A percentile compares a stretch with the other conserved stretches of the same genome.
Conservation (phyloP, 768 basidiomycete species). For the Dictyophora rubrovolvata region DNA sequence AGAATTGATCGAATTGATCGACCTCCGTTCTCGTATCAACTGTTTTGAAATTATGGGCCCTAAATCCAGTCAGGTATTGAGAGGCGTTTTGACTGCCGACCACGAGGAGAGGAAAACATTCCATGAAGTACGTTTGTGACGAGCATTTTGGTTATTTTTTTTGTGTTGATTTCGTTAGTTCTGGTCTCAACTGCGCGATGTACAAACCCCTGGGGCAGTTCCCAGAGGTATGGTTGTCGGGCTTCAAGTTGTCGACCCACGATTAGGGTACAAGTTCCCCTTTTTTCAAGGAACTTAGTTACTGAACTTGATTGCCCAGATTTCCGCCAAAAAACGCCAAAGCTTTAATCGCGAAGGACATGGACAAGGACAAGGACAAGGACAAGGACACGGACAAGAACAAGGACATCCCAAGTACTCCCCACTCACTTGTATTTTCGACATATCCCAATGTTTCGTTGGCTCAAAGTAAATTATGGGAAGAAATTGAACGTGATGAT, state of each 20-base stretch:
- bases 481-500: constrained; percentile 37
- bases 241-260: constrained; percentile 74
- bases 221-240: constrained; percentile 72
- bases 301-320: constrained; percentile 27
- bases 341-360: constrained; percentile 17
- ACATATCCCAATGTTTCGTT: constrained; percentile 47
- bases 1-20: constrained; percentile 46
- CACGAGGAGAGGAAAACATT: constrained; percentile 52
- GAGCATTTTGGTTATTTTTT: background rate
- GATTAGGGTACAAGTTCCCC: constrained; percentile 48
- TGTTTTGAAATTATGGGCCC: constrained; percentile 89
- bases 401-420: constrained; percentile 16
- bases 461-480: constrained; percentile 69
- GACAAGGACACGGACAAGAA: constrained; percentile 14
- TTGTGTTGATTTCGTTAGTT: constrained; percentile 32
- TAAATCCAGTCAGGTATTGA: constrained; percentile 58
- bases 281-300: background rate
- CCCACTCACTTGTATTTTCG: constrained; percentile 19
- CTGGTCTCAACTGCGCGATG: constrained; percentile 50
- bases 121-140: constrained; percentile 35
- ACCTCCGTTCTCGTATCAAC: constrained; percentile 62
- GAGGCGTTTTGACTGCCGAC: constrained; percentile 26
- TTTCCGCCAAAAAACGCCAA: constrained; percentile 78
- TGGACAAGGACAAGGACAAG: constrained; percentile 16
- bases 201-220: constrained; percentile 57